A percentile compares a stretch with the other conserved stretches of the same genome.
Conservation (phyloP, 345 rosid species). For the Carallia pectinifolia region DNA sequence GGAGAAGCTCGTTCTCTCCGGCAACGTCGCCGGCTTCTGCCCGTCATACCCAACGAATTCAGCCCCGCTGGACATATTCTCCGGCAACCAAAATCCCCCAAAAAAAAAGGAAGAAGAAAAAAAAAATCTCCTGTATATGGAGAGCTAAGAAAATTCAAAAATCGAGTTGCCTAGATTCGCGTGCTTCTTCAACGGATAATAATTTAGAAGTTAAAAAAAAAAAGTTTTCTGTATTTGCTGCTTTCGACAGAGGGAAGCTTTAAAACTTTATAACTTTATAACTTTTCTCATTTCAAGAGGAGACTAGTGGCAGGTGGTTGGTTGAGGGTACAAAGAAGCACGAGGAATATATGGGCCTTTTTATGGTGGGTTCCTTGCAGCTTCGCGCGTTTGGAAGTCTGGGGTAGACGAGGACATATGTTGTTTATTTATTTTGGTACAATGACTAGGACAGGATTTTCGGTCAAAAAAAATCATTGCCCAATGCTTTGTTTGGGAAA, state of each 20-base stretch:
- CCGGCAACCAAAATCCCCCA: neutral
- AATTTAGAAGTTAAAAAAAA: neutral
- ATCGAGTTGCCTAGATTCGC: too few relatives aligned
- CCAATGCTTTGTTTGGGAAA: too few relatives aligned
- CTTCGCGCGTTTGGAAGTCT: neutral
- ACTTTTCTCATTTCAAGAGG: neutral
- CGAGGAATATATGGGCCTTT: constrained; percentile 48
- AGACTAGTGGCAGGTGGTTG: neutral
- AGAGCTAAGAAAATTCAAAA: neutral
- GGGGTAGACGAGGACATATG: neutral
- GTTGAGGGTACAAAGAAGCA: constrained; percentile 31
- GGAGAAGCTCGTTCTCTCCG: constrained; percentile 54
- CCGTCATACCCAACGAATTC: constrained; percentile 37
- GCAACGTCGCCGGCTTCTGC: constrained; percentile 25
- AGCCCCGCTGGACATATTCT: constrained; percentile 56
- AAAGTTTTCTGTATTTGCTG: too few relatives aligned
- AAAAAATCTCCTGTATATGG: neutral
- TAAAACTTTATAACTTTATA: too few relatives aligned
- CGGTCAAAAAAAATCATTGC: too few relatives aligned
- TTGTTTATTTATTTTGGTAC: neutral
- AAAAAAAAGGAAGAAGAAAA: neutral
- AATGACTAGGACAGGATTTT: too few relatives aligned
- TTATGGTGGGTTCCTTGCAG: constrained; percentile 18
- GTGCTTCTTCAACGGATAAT: neutral
- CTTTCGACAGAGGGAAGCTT: neutral